phyloP scores from a whole-genome alignment of 208 protist species.

The Paratrypanosoma confusum region DNA sequence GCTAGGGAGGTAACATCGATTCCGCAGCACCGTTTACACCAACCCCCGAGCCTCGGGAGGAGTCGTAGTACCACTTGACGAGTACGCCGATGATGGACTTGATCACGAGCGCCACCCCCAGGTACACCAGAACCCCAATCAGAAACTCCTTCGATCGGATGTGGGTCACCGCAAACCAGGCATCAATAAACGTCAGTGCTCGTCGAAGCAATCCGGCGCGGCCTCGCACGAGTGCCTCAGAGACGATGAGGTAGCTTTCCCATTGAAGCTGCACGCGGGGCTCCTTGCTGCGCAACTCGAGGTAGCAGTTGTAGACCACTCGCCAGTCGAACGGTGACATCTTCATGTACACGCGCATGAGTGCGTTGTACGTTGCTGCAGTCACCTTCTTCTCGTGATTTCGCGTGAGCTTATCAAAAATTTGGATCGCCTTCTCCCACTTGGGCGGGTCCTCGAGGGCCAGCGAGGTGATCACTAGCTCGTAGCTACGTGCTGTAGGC shows the following conservation, averaged over 20 bases:
- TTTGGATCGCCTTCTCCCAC: conserved; percentile 63
- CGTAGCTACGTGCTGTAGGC: conserved; percentile 48
- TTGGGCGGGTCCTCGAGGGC: conserved; percentile 55
- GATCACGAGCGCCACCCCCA: conserved; percentile 35
- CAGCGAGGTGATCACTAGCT: conserved; percentile 64
- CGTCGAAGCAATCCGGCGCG: conserved; percentile 51
- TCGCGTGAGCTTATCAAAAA: conserved; percentile 71
- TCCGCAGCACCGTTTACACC: conserved; percentile 1
- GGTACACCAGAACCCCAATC: conserved; percentile 31
- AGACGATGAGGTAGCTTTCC: conserved; percentile 67
- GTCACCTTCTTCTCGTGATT: conserved; percentile 25
- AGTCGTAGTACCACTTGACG: conserved; percentile 28
- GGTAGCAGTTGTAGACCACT: conserved; percentile 84
- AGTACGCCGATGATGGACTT: conserved; percentile 31
- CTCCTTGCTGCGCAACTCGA: conserved; percentile 53
- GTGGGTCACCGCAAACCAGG: conserved; percentile 64
- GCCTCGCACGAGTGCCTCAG: conserved; percentile 51
- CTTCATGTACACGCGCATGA: conserved; percentile 82
- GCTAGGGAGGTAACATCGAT: conserved; percentile 7
- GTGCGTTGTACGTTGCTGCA: conserved; percentile 71
- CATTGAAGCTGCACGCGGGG: conserved; percentile 64
- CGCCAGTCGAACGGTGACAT: conserved; percentile 85
- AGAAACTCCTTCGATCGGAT: conserved; percentile 44
- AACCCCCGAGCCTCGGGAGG: not conserved
- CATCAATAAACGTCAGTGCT: conserved; percentile 60